Evolutionary conservation across 2,329 filamentous ascomycete species (phyloP), one percentile per base, ranked within the genome.

Genomic region (Dactylellina sp.): DNA sequence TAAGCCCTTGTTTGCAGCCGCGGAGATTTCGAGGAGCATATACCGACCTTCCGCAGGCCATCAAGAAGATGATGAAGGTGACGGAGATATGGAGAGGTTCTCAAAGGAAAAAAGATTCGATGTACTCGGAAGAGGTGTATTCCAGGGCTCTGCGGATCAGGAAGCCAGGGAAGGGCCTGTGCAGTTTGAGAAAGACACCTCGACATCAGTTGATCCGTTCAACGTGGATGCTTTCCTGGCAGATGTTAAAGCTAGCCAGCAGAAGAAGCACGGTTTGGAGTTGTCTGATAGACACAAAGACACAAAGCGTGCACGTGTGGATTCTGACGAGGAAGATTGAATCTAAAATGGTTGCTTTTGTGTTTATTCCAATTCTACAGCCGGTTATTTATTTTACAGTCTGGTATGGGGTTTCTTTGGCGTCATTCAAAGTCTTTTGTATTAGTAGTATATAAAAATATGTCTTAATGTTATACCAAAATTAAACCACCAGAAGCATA

Each of bases 1-100:
- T 81, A 98, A 98, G 82, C 95, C 95, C 18, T 84, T 99, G 6
- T 99, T 99, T 80, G 93, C 93, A 0, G 94, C 95, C 12, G 93
- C 97, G 80, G 94, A 98, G 80, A 94, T 92, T 7, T 92, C 97
- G 78, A 95, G 88, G 83, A 94, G 89, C 81, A 98, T 99, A 77
- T 99, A 99, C 82, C 87, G 93, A 35, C 92, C 94, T 0, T 87
- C 87, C 90, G 22, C 85, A 86, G 46, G 89, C 89, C 65, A 87
- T 89, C 79, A 90, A 89, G 55, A 91, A 92, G 47, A 90, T 68
- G 92, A 90, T 65, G 92, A 92, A 55, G 94, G 91, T 0, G 91
- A 93, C 72, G 88, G 87, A 49, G 91, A 93, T 80, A 91, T 97
- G 87, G 91, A 90, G 78, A 91, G 90, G 82, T 96, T 99, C 76